Conservation (phyloP, 225 moss, liverwort and hornwort species). For the Rhytidiadelphus loreus region DNA sequence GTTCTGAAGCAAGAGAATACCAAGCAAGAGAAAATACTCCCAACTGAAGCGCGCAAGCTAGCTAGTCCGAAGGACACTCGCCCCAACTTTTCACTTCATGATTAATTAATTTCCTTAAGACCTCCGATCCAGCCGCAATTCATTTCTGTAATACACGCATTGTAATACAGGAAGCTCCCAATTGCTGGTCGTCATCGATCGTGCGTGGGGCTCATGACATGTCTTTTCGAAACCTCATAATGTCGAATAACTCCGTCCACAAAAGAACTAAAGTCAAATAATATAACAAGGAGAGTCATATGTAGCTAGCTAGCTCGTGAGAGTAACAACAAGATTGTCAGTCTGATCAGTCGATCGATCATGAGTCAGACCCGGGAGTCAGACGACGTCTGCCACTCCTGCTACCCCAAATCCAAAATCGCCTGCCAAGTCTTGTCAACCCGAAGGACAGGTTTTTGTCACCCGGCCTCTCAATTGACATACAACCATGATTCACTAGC, state of each 20-base stretch:
- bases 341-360: background rate
- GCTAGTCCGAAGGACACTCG: background rate
- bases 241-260: background rate
- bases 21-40: too few species aligned
- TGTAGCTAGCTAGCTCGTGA: too few species aligned
- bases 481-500: background rate
- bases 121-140: background rate
- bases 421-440: background rate
- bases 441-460: background rate
- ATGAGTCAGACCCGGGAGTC: background rate
- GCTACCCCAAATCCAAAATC: background rate
- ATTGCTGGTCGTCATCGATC: background rate
- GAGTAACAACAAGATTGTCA: background rate
- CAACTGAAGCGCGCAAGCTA: too few species aligned
- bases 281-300: too few species aligned
- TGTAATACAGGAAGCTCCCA: too few species aligned
- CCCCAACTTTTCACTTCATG: background rate
- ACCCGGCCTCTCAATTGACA: too few species aligned
- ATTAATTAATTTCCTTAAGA: background rate
- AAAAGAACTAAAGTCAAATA: background rate
- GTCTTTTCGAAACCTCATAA: background rate
- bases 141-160: background rate
- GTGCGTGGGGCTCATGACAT: background rate
- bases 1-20: background rate
- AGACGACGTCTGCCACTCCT: background rate